Percentiles rank a stretch among this genome's conserved stretches.
These are phyloP conservation scores for Eragrostis tef DNA, from an alignment of 202 grass and related monocot species.

Conservation along the genomic window DNA sequence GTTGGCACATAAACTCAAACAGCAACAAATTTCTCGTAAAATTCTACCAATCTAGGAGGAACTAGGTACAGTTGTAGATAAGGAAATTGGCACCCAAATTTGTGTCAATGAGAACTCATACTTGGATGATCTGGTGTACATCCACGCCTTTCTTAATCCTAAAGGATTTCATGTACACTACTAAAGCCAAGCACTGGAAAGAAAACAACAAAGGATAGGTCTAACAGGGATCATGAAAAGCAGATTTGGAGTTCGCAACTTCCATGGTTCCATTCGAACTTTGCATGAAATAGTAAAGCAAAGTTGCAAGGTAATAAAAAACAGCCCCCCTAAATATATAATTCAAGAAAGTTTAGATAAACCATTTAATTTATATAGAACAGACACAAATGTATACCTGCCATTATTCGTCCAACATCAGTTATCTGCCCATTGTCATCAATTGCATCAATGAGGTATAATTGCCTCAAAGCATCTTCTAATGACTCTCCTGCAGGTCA, in stretches of 20 bases:
- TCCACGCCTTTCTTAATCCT: not conserved
- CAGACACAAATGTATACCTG: conserved; percentile 59
- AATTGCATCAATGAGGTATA: conserved; percentile 96
- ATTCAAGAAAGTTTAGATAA: conserved; percentile 25
- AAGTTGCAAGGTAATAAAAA: conserved; percentile 24
- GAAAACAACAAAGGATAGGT: not conserved
- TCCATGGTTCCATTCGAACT: not conserved
- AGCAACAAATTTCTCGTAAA: not conserved
- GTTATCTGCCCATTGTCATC: conserved; percentile 93
- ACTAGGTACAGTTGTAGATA: not conserved
- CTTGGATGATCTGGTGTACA: not conserved
- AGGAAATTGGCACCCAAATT: not conserved
- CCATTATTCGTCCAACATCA: conserved; percentile 74
- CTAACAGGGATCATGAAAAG: not conserved
- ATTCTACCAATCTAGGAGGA: not conserved
- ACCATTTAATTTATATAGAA: conserved; percentile 25
- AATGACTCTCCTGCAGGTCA: conserved; percentile 79
- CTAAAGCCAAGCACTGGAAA: not conserved
- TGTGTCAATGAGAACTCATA: not conserved
- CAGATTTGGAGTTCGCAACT: conserved; percentile 6
- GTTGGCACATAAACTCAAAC: not conserved
- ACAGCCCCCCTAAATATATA: not conserved
- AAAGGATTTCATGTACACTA: not conserved
- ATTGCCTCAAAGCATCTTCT: conserved; percentile 95
- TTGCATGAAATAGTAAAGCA: conserved; percentile 9